Conservation (phyloP, 495 filamentous ascomycete genomes). For the Cudoniella acicularis region DNA sequence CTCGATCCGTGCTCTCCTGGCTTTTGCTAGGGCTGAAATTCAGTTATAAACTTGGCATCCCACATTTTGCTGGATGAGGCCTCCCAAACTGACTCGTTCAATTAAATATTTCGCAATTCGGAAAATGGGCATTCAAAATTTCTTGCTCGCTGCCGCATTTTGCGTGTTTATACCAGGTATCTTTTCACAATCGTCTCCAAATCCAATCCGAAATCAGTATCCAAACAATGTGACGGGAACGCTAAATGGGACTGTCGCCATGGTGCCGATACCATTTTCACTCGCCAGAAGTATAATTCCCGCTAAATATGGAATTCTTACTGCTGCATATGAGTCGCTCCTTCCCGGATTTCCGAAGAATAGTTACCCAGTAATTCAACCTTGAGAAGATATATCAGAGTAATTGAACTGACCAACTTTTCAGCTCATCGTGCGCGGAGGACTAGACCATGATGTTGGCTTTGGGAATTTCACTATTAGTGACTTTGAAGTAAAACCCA, state of each 20-base stretch:
- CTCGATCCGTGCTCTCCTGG: too few species aligned
- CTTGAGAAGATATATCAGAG: not conserved
- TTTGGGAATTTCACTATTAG: slow-evolving; percentile 1
- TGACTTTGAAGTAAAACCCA: slow-evolving; percentile 14
- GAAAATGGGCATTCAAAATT: not conserved
- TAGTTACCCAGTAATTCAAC: slow-evolving; percentile 13
- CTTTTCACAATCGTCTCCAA: slow-evolving; percentile 10
- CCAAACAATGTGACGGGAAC: slow-evolving; percentile 21
- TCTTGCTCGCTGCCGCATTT: not conserved
- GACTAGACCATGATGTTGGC: slow-evolving; percentile 15
- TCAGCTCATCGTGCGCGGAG: slow-evolving; percentile 10
- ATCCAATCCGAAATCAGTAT: slow-evolving; percentile 19
- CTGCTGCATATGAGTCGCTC: slow-evolving; percentile 3
- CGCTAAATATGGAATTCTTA: slow-evolving; percentile 16
- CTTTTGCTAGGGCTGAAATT: too few species aligned
- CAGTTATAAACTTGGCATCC: too few species aligned
- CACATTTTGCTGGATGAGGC: too few species aligned
- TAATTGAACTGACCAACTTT: not conserved
- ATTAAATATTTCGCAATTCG: too few species aligned
- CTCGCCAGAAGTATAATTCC: slow-evolving; percentile 21
- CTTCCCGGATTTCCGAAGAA: slow-evolving; percentile 16
- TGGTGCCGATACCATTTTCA: slow-evolving; percentile 17
- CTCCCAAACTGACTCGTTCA: too few species aligned
- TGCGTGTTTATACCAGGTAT: not conserved
- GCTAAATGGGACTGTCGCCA: slow-evolving; percentile 17